Percentiles rank a stretch among this genome's conserved stretches.
phyloP scores from a whole-genome alignment of 306 rosid genomes.

The Cicer pinnatifidum region DNA sequence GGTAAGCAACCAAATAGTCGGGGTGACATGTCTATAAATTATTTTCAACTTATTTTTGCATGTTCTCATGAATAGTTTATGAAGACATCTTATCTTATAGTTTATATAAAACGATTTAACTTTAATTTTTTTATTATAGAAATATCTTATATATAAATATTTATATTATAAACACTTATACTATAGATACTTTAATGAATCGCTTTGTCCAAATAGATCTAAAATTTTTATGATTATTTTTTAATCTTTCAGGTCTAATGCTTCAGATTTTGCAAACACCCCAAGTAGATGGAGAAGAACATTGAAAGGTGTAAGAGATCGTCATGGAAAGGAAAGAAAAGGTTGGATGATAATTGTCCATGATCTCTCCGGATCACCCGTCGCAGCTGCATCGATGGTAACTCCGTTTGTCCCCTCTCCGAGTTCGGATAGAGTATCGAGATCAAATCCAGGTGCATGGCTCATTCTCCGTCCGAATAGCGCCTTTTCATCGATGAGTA shows the following conservation, averaged over 20 bases:
- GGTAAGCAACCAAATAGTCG: no score
- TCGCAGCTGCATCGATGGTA: constrained; percentile 88
- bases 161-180: no score
- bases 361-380: constrained; percentile 90
- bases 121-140: no score
- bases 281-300: constrained; percentile 72
- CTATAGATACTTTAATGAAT: no score
- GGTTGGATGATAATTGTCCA: constrained; percentile 94
- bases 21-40: no score
- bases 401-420: constrained; percentile 97
- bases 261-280: constrained; percentile 60
- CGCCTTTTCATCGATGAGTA: constrained; percentile 52
- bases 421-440: constrained; percentile 72
- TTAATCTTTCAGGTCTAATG: constrained; percentile 55
- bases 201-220: no score
- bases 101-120: no score
- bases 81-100: no score
- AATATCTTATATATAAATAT: no score
- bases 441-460: constrained; percentile 94
- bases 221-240: no score
- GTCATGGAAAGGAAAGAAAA: constrained; percentile 75
- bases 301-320: constrained; percentile 59
- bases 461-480: constrained; percentile 89
- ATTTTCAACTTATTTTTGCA: no score
- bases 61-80: no score